Percentiles rank a stretch among this genome's conserved stretches.
Conservation (phyloP, 2,329 filamentous ascomycete species). For the Cercospora sojina region DNA sequence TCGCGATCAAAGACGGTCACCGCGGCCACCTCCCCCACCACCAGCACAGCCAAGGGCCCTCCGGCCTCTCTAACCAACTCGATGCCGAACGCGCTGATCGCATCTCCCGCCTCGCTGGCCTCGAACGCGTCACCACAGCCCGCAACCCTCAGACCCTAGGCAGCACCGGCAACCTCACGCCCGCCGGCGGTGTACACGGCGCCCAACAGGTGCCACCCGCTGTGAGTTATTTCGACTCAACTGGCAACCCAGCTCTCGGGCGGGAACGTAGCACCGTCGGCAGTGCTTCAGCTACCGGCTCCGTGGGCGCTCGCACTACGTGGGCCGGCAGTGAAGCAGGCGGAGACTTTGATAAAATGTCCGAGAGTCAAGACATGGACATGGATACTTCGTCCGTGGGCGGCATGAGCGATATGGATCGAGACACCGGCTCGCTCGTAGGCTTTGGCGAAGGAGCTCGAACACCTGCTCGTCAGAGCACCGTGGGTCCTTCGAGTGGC, state of each 20-base stretch:
- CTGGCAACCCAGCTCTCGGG: conserved; percentile 64
- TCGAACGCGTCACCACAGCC: conserved; percentile 80
- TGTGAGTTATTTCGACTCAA: conserved; percentile 76
- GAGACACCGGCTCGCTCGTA: conserved; percentile 69
- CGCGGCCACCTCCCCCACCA: conserved; percentile 71
- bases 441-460: conserved; percentile 86
- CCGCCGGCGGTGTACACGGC: conserved; percentile 21
- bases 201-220: conserved; percentile 16
- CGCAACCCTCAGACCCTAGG: conserved; percentile 50
- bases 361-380: conserved; percentile 51
- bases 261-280: conserved; percentile 84
- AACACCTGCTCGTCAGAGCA: conserved; percentile 59
- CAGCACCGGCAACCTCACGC: conserved; percentile 38
- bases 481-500: conserved; percentile 50
- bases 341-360: conserved; percentile 61
- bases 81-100: conserved; percentile 64
- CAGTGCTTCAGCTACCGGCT: conserved; percentile 82
- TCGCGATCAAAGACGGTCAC: conserved; percentile 94
- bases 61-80: conserved; percentile 55
- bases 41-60: conserved; percentile 46
- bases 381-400: conserved; percentile 62
- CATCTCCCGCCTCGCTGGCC: conserved; percentile 89
- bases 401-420: conserved; percentile 76
- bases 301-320: conserved; percentile 65
- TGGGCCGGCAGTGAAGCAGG: conserved; percentile 65